phyloP scores from a whole-genome alignment of 2,329 filamentous ascomycete genomes.

The Diplodia seriata region DNA sequence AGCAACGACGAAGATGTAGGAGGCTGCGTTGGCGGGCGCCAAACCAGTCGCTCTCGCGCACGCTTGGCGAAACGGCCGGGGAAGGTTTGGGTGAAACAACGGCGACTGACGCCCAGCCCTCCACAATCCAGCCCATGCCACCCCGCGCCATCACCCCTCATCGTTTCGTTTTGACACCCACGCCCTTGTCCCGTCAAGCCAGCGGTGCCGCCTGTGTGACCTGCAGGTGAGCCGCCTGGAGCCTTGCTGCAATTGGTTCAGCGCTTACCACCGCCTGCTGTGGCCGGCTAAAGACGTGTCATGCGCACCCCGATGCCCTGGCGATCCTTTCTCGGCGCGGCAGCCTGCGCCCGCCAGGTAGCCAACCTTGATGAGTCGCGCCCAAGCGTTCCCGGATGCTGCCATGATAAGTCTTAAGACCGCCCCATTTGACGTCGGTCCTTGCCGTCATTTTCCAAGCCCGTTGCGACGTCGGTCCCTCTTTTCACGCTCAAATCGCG shows the following conservation, averaged over 20 bases:
- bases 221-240: slow-evolving; percentile 1
- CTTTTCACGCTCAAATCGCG: slow-evolving; percentile 6
- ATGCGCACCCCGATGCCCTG: slow-evolving; percentile 18
- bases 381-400: slow-evolving; percentile 8
- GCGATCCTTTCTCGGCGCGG: slow-evolving; percentile 13
- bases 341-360: slow-evolving; percentile 8
- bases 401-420: slow-evolving; percentile 18
- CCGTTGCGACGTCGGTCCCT: slow-evolving; percentile 21
- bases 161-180: slow-evolving; percentile 10
- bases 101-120: slow-evolving; percentile 6
- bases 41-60: slow-evolving; percentile 6
- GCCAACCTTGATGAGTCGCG: slow-evolving; percentile 7
- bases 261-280: neutral
- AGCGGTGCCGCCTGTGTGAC: slow-evolving; percentile 4
- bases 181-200: neutral
- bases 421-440: slow-evolving; percentile 16
- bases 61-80: slow-evolving; percentile 19
- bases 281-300: slow-evolving; percentile 20
- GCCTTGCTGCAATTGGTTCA: neutral
- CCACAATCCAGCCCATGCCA: slow-evolving; percentile 17
- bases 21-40: neutral
- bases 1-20: neutral
- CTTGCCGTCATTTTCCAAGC: slow-evolving; percentile 13
- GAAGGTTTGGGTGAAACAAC: slow-evolving; percentile 22
- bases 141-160: slow-evolving; percentile 4